Conservation (phyloP, 306 rosid genomes). For the Rosa chinensis region DNA sequence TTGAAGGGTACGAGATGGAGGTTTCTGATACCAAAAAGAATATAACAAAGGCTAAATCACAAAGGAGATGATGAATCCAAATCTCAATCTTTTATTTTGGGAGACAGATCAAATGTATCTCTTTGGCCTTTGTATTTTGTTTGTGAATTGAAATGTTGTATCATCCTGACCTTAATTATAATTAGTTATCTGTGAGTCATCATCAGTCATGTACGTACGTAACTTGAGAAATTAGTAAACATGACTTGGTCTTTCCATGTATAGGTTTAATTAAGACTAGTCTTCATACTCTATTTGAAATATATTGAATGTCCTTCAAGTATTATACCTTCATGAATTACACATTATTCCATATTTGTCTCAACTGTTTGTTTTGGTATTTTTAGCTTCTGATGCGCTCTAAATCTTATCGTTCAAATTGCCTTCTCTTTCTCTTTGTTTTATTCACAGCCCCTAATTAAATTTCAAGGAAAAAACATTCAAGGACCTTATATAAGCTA, state of each 20-base stretch:
- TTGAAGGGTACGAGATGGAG: conserved; percentile 34
- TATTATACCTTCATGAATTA: not conserved
- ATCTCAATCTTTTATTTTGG: not conserved
- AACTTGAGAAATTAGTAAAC: not conserved
- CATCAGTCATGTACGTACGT: not conserved
- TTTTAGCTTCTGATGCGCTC: not conserved
- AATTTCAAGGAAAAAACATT: not conserved
- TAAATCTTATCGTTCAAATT: not conserved
- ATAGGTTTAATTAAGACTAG: conserved; percentile 4
- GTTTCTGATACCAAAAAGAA: conserved; percentile 26
- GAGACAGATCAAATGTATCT: not conserved
- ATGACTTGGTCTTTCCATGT: conserved; percentile 12
- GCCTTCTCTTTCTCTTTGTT: not conserved
- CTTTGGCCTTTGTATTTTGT: conserved; percentile 5
- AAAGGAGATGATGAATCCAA: conserved; percentile 39
- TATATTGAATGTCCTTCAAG: not conserved
- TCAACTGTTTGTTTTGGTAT: conserved; percentile 4
- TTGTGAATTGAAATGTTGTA: conserved; percentile 8
- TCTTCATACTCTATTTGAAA: not conserved
- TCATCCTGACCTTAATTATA: conserved; percentile 4
- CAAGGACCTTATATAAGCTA: not conserved
- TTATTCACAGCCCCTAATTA: not conserved
- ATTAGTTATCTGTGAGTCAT: not conserved
- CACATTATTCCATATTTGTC: not conserved
- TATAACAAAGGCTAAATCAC: conserved; percentile 22